phyloP scores from a whole-genome alignment of 345 rosid species.

The Anastatica hierochuntica region DNA sequence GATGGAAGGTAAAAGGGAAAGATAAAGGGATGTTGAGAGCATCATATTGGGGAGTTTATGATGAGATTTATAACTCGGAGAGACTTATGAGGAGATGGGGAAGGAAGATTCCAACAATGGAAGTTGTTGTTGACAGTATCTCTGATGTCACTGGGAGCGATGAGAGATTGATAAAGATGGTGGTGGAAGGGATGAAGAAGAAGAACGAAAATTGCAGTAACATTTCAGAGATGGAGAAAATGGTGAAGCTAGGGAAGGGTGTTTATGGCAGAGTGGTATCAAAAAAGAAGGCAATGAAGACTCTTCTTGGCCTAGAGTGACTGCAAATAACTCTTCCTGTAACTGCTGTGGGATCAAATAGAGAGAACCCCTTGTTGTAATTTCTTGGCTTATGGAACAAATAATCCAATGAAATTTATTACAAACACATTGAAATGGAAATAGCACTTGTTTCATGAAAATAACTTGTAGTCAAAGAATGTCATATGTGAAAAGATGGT shows the following conservation, averaged over 20 bases:
- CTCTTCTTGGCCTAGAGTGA: no score
- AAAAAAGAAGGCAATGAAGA: conserved; percentile 60
- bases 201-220: conserved; percentile 21
- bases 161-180: conserved; percentile 47
- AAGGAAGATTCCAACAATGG: conserved; percentile 47
- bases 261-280: conserved; percentile 54
- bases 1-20: conserved; percentile 57
- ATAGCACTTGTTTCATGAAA: no score
- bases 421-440: no score
- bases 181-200: conserved; percentile 37
- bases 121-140: conserved; percentile 43
- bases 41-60: conserved; percentile 62
- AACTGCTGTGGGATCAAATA: no score
- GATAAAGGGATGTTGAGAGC: conserved; percentile 75
- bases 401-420: no score
- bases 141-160: conserved; percentile 55
- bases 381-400: no score
- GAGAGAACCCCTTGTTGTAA: no score
- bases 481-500: no score
- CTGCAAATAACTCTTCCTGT: no score
- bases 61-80: conserved; percentile 44
- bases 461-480: background rate
- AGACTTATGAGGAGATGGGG: conserved; percentile 58
- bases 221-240: no score
- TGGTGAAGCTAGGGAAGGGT: no score